A percentile compares a stretch with the other conserved stretches of the same genome.
phyloP scores from a whole-genome alignment of 1,284 basidiomycete species.

The Ganoderma boninense region DNA sequence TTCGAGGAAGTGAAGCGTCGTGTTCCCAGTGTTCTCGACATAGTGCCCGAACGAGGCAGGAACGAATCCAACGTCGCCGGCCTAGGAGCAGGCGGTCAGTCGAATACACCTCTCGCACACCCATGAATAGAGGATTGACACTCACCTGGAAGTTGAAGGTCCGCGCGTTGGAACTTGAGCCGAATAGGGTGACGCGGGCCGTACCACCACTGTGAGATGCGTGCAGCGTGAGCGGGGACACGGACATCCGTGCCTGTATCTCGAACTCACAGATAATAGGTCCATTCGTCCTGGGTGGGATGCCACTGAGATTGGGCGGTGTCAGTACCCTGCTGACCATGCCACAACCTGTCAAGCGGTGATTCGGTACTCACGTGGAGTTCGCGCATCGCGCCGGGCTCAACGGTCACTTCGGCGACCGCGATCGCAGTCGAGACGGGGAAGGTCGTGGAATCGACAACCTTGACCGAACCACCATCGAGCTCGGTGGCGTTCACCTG shows the following conservation, averaged over 20 bases:
- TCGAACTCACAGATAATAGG: slow-evolving; percentile 53
- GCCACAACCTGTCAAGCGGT: slow-evolving; percentile 2
- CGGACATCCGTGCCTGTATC: not conserved
- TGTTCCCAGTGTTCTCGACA: slow-evolving; percentile 76
- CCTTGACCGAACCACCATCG: slow-evolving; percentile 69
- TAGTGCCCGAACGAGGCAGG: slow-evolving; percentile 74
- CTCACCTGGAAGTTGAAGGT: slow-evolving; percentile 73
- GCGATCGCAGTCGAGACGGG: slow-evolving; percentile 64
- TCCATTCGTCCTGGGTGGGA: slow-evolving; percentile 76
- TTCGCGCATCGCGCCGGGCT: slow-evolving; percentile 67
- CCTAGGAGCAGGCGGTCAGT: slow-evolving; percentile 39
- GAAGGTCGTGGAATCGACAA: slow-evolving; percentile 66
- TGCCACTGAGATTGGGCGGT: slow-evolving; percentile 71
- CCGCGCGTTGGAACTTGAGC: slow-evolving; percentile 64
- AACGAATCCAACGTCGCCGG: slow-evolving; percentile 73
- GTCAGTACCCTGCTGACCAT: slow-evolving; percentile 4
- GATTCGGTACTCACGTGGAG: slow-evolving; percentile 37
- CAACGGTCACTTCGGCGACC: slow-evolving; percentile 73
- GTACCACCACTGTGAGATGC: slow-evolving; percentile 55
- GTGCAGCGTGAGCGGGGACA: not conserved
- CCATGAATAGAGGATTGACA: not conserved
- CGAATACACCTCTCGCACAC: not conserved
- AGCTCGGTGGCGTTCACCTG: slow-evolving; percentile 58
- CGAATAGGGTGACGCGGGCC: slow-evolving; percentile 75
- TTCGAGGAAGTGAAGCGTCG: slow-evolving; percentile 68